Conservation (phyloP, 495 filamentous ascomycete species). For the Ascobolus immersus region DNA sequence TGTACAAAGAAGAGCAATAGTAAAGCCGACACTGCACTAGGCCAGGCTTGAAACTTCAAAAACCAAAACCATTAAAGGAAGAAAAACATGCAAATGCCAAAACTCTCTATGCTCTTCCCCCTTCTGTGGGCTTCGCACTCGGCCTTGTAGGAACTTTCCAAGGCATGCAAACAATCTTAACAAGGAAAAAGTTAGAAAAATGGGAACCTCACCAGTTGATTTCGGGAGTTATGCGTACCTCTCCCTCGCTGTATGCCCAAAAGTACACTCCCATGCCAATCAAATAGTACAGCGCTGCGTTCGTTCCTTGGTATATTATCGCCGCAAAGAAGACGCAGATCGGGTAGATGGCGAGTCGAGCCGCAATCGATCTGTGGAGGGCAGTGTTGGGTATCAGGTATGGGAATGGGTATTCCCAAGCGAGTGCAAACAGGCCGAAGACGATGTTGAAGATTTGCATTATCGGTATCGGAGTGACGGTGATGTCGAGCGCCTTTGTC, state of each 20-base stretch:
- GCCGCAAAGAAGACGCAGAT: constrained; percentile 46
- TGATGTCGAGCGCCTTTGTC: constrained; percentile 67
- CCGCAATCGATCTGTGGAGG: constrained; percentile 68
- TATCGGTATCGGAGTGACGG: constrained; percentile 65
- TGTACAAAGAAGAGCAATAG: no score
- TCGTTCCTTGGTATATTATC: constrained; percentile 76
- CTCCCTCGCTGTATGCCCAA: constrained; percentile 91
- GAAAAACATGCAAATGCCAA: no score
- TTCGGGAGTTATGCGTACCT: constrained; percentile 33
- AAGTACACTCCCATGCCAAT: constrained; percentile 76
- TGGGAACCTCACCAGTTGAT: not conserved
- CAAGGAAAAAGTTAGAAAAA: not conserved
- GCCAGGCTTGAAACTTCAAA: no score
- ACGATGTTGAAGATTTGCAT: constrained; percentile 92
- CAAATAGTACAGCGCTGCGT: constrained; percentile 75
- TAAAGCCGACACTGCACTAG: no score
- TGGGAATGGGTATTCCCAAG: constrained; percentile 75
- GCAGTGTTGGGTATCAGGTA: constrained; percentile 33
- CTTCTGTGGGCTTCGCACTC: no score
- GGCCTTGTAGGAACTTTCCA: constrained; percentile 15
- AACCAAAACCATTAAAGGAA: no score
- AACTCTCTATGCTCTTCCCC: no score
- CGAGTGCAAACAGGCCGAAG: constrained; percentile 51
- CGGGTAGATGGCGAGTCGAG: constrained; percentile 60
- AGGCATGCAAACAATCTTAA: constrained; percentile 16